Conservation (phyloP, 202 grass and related monocot genomes). For the Zoysia matrella region DNA sequence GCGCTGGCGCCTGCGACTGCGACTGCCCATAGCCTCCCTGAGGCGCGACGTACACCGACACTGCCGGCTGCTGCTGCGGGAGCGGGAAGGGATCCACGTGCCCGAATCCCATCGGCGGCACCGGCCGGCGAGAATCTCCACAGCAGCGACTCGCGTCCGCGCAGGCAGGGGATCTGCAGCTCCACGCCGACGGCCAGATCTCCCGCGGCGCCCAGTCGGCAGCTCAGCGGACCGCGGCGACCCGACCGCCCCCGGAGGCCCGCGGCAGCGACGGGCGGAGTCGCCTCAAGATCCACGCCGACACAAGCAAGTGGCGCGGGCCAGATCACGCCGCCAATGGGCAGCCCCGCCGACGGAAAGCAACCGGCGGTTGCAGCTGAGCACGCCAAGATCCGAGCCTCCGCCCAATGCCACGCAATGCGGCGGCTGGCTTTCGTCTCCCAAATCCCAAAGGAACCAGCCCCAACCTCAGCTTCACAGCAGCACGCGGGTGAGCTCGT, state of each 20-base stretch:
- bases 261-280: constrained; percentile 29
- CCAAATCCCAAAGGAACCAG: too few relatives aligned
- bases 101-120: constrained; percentile 48
- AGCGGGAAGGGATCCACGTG: constrained; percentile 58
- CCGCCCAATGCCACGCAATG: constrained; percentile 36
- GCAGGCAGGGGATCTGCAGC: constrained; percentile 52
- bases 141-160: too few relatives aligned
- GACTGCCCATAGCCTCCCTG: constrained; percentile 24
- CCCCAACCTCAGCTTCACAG: constrained; percentile 5
- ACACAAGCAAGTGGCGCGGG: too few relatives aligned
- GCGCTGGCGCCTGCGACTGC: too few relatives aligned
- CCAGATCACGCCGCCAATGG: constrained; percentile 35
- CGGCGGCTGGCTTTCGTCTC: constrained; percentile 12
- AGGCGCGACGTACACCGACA: constrained; percentile 40
- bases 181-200: constrained; percentile 58
- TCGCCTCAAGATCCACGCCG: too few relatives aligned
- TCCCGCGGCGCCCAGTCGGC: constrained; percentile 41
- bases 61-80: constrained; percentile 24
- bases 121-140: constrained; percentile 17
- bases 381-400: constrained; percentile 58
- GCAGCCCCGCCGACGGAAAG: constrained; percentile 14
- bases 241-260: constrained; percentile 33
- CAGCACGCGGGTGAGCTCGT: constrained; percentile 40
- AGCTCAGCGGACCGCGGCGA: constrained; percentile 12
- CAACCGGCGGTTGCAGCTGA: constrained; percentile 13